phyloP scores from a whole-genome alignment of 495 filamentous ascomycete species.

The Aspergillus avenaceus region DNA sequence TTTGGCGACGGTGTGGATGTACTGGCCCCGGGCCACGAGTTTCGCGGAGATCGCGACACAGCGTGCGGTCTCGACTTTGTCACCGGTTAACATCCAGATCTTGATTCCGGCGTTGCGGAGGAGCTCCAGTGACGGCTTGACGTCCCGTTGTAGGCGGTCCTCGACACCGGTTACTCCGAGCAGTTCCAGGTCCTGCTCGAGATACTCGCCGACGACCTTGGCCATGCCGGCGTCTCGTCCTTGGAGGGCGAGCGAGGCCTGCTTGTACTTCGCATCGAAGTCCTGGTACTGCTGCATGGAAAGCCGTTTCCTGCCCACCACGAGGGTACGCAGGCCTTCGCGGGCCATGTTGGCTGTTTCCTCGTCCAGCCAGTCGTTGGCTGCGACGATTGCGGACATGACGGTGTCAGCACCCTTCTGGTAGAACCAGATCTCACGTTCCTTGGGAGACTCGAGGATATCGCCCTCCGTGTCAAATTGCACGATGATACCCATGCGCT shows the following conservation, averaged over 20 bases:
- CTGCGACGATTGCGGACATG: slow-evolving; percentile 87
- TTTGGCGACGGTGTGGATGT: slow-evolving; percentile 91
- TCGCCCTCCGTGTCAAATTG: slow-evolving; percentile 61
- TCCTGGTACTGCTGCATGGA: slow-evolving; percentile 71
- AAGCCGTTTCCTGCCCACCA: slow-evolving; percentile 82
- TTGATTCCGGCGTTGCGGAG: slow-evolving; percentile 98
- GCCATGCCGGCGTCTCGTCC: slow-evolving; percentile 79
- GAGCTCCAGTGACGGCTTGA: slow-evolving; percentile 90
- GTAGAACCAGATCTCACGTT: slow-evolving; percentile 92
- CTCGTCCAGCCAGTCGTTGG: slow-evolving; percentile 98
- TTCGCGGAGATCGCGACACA: slow-evolving; percentile 95
- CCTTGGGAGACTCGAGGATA: slow-evolving; percentile 28
- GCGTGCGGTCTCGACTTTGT: slow-evolving; percentile 96
- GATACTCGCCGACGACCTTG: slow-evolving; percentile 68
- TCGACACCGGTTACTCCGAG: slow-evolving; percentile 97
- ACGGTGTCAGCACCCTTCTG: slow-evolving; percentile 98
- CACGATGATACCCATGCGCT: slow-evolving; percentile 97
- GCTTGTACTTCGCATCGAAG: slow-evolving; percentile 70
- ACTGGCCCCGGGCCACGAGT: slow-evolving; percentile 89
- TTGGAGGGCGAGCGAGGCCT: slow-evolving; percentile 75
- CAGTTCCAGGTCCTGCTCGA: slow-evolving; percentile 86
- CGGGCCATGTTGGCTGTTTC: slow-evolving; percentile 98
- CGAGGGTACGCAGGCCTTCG: slow-evolving; percentile 90
- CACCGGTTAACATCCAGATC: slow-evolving; percentile 99
- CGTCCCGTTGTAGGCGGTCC: slow-evolving; percentile 90